Base-by-base conservation (phyloP, 768 basidiomycete species). In the Tubosaeta sp. region DNA sequence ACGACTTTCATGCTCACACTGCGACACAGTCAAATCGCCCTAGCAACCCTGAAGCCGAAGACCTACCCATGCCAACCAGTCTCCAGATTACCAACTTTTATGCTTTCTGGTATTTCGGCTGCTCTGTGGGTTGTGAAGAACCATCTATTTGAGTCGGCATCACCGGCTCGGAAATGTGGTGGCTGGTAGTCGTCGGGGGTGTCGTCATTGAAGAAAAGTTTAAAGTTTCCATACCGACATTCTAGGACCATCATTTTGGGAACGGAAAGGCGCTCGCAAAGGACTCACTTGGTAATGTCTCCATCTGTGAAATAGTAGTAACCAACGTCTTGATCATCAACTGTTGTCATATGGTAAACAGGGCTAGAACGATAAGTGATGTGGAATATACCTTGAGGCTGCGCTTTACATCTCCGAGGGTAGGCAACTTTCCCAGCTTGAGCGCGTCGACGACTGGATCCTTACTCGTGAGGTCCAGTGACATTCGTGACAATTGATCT, bases 181-280 rank as follows among this genome's bases (percentile, higher is more conserved):
- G 92, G 92, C 63, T 94, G 87, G 59, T 94, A 94, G 45, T 91
- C 84, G 9, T 75, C 71, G 0, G 92, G 92, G 12, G 90, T 84
- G 19, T 81, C 75, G 42, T 89, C 83, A 13, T 85, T 86, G 65
- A 92, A 94, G 63, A 86, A 90, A 11, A 90, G 69, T 64, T 94
- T 94, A 73, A 94, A 90, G 19, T 86, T 89, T n/a, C 90, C 88
- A 60, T 77, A 94, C 30, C 91, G 85, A 42, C 83, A 84, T 59
- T 82, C 90, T 89, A 60, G 16, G 18, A 34, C 30, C 36, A 34
- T 44, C 21, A 53, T 16, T 40, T 12, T n/a, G 24, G 24, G 25
- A 45, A 48, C 46, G 41, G 5, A 18, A 46, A 30, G 55, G 19
- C 3, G 48, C 19, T 46, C 10, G 19, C 35, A 42, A 8, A 55